Conservation (phyloP, 352 stramenopile species). For the Globisporangium recalcitrans region DNA sequence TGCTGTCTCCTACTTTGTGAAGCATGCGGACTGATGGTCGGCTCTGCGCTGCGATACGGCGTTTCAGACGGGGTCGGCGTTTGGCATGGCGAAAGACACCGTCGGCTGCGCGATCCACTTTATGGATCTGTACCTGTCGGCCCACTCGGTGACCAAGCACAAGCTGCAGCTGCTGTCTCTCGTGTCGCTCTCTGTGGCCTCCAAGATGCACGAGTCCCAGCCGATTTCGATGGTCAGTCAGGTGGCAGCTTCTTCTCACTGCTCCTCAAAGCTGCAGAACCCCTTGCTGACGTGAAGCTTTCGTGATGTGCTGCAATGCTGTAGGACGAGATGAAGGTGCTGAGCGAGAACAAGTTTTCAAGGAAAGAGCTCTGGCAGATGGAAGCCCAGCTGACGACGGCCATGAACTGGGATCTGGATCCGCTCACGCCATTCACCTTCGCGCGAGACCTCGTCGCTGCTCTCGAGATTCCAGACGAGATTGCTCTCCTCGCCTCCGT, state of each 20-base stretch:
- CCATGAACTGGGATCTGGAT: slow-evolving; percentile 31
- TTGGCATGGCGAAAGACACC: slow-evolving; percentile 17
- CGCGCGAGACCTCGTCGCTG: slow-evolving; percentile 28
- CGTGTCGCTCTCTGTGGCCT: slow-evolving; percentile 13
- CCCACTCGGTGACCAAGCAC: slow-evolving; percentile 15
- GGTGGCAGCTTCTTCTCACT: no score
- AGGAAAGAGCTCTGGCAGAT: slow-evolving; percentile 31
- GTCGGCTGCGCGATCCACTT: slow-evolving; percentile 13
- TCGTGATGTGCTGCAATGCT: neutral
- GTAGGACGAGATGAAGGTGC: slow-evolving; percentile 43
- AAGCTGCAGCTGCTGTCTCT: slow-evolving; percentile 14
- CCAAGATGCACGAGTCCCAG: slow-evolving; percentile 16
- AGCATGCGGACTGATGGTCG: neutral
- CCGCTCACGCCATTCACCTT: slow-evolving; percentile 36
- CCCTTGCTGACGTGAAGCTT: neutral
- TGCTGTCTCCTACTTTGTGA: no score
- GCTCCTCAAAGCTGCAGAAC: neutral
- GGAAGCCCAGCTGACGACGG: slow-evolving; percentile 28
- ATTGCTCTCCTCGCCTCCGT: neutral
- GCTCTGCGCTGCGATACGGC: neutral
- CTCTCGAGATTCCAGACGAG: neutral
- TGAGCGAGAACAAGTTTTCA: slow-evolving; percentile 44
- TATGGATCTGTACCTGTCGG: slow-evolving; percentile 15
- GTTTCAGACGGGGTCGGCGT: slow-evolving; percentile 12
- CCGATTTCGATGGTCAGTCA: slow-evolving; percentile 16